Percentiles rank a stretch among this genome's conserved stretches.
Evolutionary conservation across 257 asterid species (phyloP).

Genomic region (Nicotiana attenuata): DNA sequence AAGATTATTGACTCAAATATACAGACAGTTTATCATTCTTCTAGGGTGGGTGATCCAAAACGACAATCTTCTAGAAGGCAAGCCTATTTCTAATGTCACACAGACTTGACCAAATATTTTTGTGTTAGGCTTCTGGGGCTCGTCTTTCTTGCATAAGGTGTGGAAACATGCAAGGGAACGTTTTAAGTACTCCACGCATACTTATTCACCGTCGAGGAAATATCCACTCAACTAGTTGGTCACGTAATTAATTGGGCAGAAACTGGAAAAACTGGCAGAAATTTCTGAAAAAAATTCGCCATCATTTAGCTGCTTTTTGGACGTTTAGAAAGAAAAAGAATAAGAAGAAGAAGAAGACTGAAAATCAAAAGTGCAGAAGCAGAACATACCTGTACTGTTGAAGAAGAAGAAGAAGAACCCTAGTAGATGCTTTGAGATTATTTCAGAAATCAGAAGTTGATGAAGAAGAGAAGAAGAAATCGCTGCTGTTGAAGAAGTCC

Average conservation of each 20-base stretch:
- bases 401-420: too few species aligned
- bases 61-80: background rate
- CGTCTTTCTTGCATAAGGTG: background rate
- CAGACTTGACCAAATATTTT: background rate
- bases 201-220: background rate
- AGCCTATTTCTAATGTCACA: background rate
- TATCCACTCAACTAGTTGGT: background rate
- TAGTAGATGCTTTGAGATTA: too few species aligned
- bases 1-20: background rate
- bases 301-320: too few species aligned
- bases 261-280: too few species aligned
- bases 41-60: background rate
- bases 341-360: too few species aligned
- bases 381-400: too few species aligned
- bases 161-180: background rate
- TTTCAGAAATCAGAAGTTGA: too few species aligned
- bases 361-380: too few species aligned
- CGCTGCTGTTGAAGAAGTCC: too few species aligned
- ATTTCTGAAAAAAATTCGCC: too few species aligned
- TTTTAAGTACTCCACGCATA: background rate
- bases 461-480: too few species aligned
- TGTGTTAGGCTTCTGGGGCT: background rate
- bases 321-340: too few species aligned
- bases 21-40: background rate
- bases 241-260: background rate